Conservation (phyloP, 495 filamentous ascomycete genomes). For the Aspergillus mulundensis region DNA sequence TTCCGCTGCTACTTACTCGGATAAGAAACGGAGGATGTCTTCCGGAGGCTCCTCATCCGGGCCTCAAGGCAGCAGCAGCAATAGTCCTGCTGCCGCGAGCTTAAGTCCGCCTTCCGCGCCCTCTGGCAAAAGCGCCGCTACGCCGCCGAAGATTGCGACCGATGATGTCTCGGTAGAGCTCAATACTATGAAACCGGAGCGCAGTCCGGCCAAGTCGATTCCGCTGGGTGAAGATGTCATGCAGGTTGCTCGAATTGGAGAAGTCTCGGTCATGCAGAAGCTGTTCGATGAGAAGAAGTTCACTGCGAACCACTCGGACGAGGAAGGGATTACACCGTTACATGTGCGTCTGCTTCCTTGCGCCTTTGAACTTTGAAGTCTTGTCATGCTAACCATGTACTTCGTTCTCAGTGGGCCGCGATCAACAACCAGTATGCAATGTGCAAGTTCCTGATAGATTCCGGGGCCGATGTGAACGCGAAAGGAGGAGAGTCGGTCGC, state of each 20-base stretch:
- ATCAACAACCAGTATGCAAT: slow-evolving; percentile 97
- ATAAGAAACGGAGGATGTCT: slow-evolving; percentile 20
- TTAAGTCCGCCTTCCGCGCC: slow-evolving; percentile 29
- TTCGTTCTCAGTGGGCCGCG: slow-evolving; percentile 80
- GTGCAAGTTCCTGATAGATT: slow-evolving; percentile 89
- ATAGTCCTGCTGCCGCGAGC: slow-evolving; percentile 21
- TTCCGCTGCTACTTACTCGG: neutral
- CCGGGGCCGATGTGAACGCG: slow-evolving; percentile 86
- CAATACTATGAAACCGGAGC: slow-evolving; percentile 53
- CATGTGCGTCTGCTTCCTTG: slow-evolving; percentile 59
- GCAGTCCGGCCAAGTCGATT: slow-evolving; percentile 36
- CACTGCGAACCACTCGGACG: slow-evolving; percentile 76
- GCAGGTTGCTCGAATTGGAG: slow-evolving; percentile 87
- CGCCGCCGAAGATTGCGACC: slow-evolving; percentile 52
- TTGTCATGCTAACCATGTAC: neutral
- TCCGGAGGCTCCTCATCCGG: slow-evolving; percentile 28
- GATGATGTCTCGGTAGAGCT: slow-evolving; percentile 62
- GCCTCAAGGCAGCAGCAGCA: slow-evolving; percentile 20
- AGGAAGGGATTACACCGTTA: slow-evolving; percentile 88
- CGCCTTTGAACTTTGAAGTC: neutral
- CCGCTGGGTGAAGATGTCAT: slow-evolving; percentile 83
- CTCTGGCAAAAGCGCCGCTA: slow-evolving; percentile 54
- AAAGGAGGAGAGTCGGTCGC: slow-evolving; percentile 92
- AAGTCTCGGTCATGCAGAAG: slow-evolving; percentile 80
- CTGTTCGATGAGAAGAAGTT: slow-evolving; percentile 78